These are phyloP conservation scores for Aquilaria malaccensis DNA, from an alignment of 345 rosid species.

Conservation along the genomic window DNA sequence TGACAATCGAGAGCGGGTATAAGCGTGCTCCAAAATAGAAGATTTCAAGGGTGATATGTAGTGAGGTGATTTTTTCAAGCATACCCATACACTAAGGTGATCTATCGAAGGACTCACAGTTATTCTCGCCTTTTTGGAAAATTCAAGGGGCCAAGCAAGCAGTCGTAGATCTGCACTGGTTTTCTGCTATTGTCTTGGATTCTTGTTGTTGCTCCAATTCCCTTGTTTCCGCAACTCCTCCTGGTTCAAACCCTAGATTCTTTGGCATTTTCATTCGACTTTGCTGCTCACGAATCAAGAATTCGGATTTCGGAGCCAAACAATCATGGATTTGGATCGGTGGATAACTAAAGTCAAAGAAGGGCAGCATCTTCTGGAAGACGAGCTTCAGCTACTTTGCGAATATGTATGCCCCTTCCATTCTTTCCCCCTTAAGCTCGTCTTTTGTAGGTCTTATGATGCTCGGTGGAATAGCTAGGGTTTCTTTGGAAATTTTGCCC, in stretches of 20 bases:
- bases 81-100: too few species aligned
- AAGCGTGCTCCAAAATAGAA: too few species aligned
- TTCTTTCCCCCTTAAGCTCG: neutral
- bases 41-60: too few species aligned
- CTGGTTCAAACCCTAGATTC: constrained; percentile 13
- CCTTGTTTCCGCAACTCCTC: neutral
- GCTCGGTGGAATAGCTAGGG: constrained; percentile 15
- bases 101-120: too few species aligned
- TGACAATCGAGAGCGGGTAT: too few species aligned
- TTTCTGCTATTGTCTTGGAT: neutral
- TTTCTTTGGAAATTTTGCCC: neutral
- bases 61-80: too few species aligned
- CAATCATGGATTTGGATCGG: constrained; percentile 89
- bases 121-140: too few species aligned
- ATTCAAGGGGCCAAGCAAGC: too few species aligned
- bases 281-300: neutral
- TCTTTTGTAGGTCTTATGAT: neutral
- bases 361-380: constrained; percentile 87
- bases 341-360: constrained; percentile 98
- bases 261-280: neutral
- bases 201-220: neutral
- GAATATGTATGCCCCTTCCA: constrained; percentile 56
- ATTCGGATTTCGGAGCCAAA: neutral
- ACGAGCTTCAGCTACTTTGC: constrained; percentile 98
- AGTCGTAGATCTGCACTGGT: neutral